Base-by-base conservation (phyloP, 2,329 filamentous ascomycete species). In the Pseudogymnoascus sp. region DNA sequence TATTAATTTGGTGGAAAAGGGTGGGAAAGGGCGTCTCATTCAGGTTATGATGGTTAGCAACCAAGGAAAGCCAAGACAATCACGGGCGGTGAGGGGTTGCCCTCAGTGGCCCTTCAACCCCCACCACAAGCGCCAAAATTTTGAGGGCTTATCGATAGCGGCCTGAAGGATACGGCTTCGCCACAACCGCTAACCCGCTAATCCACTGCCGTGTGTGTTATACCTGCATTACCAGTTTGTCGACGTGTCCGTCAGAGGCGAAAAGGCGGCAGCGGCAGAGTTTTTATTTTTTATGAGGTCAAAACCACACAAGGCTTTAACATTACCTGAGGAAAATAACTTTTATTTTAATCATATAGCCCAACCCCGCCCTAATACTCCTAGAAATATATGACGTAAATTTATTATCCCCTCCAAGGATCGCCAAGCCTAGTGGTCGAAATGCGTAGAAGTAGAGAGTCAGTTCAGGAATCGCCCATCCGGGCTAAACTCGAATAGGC, bases 401-500 rank as follows among this genome's bases (percentile, higher is more conserved):
- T 33, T 53, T 53, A 53, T 53, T 33, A 53, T 53, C 33, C 6
- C 28, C 30, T 18, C 47, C 47, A 53, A 53, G 28, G 28, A 53
- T 53, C 47, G 47, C 47, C 47, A 53, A 53, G 47, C 2, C 47
- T 53, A 20, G 12, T n/a, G 47, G 28, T 53, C 47, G 47, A 53
- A 53, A 35, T 53, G 47, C 47, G 47, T 53, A 53, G 47, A 53
- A 53, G 47, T 53, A 53, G 28, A 53, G 47, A 53, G 47, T 53
- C 47, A 35, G 47, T 53, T 53, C 47, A 53, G 47, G 47, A 53
- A 53, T 53, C 47, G 47, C 33, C 47, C 47, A 53, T 20, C 28
- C 28, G 47, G 33, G 15, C 47, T 53, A 53, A 35, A 53, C 47
- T 18, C 47, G 15, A 18, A 20, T 53, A 20, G 47, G 18, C 47